Conservation (phyloP, 2,329 filamentous ascomycete species). For the Microascus cirrosus region DNA sequence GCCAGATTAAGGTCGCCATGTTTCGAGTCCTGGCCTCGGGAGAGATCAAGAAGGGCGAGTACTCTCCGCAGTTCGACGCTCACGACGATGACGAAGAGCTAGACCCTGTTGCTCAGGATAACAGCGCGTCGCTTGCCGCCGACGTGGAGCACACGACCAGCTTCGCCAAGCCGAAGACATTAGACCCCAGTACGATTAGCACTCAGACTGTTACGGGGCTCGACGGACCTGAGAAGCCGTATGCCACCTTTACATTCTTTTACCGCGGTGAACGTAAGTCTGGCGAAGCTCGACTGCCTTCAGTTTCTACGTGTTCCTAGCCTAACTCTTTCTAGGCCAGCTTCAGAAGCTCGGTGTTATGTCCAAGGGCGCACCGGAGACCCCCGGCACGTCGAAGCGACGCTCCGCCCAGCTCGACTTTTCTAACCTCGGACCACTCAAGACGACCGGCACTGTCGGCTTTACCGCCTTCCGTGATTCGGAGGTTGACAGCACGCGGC, state of each 20-base stretch:
- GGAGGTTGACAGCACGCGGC: conserved; percentile 40
- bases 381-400: conserved; percentile 56
- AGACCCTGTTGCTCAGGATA: conserved; percentile 4
- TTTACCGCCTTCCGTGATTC: conserved; percentile 80
- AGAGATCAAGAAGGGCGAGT: conserved; percentile 96
- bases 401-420: conserved; percentile 80
- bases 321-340: conserved; percentile 51
- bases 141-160: conserved; percentile 96
- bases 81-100: conserved; percentile 84
- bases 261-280: conserved; percentile 87
- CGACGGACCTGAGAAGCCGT: conserved; percentile 90
- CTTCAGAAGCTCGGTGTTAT: conserved; percentile 93
- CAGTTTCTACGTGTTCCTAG: neutral
- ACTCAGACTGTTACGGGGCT: conserved; percentile 99
- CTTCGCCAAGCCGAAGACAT: conserved; percentile 90
- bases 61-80: conserved; percentile 93
- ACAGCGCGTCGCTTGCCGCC: conserved; percentile 46
- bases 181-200: conserved; percentile 95
- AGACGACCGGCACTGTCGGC: conserved; percentile 76
- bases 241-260: conserved; percentile 95
- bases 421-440: conserved; percentile 71
- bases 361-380: conserved; percentile 53
- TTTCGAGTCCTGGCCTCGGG: conserved; percentile 92
- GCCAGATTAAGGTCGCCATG: conserved; percentile 96
- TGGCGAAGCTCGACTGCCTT: neutral